Evolutionary conservation across 805 yeast genomes (phyloP).

Genomic region (Kodamaea neixiangensis): DNA sequence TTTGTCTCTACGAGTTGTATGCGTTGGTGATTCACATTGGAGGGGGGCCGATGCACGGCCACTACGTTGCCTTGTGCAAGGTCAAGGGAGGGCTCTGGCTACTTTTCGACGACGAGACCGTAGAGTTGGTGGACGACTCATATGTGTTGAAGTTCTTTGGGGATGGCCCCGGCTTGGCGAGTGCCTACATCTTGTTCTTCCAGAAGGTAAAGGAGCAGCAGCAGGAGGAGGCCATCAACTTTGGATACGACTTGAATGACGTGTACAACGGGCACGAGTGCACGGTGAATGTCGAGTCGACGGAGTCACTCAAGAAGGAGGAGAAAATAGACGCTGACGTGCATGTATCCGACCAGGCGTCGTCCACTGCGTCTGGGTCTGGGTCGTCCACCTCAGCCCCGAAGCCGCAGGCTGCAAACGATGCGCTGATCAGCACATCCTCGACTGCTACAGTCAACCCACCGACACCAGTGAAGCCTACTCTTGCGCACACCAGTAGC

Average conservation of each 20-base stretch:
- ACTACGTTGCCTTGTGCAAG: conserved; percentile 85
- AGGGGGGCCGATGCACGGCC: conserved; percentile 98
- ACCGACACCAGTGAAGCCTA: not conserved
- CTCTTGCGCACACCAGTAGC: not conserved
- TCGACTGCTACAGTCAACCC: not conserved
- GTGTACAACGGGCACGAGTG: conserved; percentile 31
- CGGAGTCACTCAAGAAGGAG: conserved; percentile 6
- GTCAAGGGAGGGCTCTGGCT: conserved; percentile 83
- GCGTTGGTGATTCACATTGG: conserved; percentile 94
- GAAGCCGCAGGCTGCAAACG: not conserved
- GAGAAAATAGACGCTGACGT: conserved; percentile 3
- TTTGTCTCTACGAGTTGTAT: conserved; percentile 68
- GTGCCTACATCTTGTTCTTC: conserved; percentile 89
- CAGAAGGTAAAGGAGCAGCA: conserved; percentile 40
- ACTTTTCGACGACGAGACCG: conserved; percentile 92
- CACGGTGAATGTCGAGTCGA: not conserved
- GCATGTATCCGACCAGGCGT: conserved; percentile 8
- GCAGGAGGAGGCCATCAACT: conserved; percentile 38
- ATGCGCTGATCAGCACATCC: not conserved
- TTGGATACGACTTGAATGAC: conserved; percentile 34
- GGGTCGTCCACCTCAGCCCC: not conserved
- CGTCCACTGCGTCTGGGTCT: conserved; percentile 5
- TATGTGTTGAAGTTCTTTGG: conserved; percentile 88
- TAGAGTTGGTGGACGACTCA: conserved; percentile 80
- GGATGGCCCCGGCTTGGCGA: conserved; percentile 81